phyloP scores from a whole-genome alignment of 2,329 filamentous ascomycete genomes.

The Xylaria sp. region DNA sequence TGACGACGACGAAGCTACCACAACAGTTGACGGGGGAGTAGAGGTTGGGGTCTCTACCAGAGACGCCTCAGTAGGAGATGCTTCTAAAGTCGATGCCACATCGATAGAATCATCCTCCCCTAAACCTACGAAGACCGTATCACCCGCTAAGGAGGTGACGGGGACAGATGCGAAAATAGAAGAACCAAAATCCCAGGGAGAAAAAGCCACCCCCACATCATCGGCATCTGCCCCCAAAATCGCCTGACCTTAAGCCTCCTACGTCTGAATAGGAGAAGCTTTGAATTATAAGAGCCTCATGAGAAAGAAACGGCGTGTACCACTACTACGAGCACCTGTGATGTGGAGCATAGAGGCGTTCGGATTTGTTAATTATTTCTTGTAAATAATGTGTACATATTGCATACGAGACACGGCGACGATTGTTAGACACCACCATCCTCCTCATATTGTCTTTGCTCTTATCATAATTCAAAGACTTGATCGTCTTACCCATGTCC shows the following conservation, averaged over 20 bases:
- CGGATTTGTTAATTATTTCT: conserved; percentile 8
- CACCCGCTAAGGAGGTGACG: conserved; percentile 20
- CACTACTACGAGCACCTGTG: conserved; percentile 21
- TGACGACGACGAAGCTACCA: conserved; percentile 68
- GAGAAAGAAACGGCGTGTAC: conserved; percentile 22
- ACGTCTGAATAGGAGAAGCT: conserved; percentile 17
- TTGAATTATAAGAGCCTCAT: neutral
- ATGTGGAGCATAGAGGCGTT: conserved; percentile 28
- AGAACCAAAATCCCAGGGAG: conserved; percentile 21
- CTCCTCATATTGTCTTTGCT: neutral
- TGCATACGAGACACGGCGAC: conserved; percentile 29
- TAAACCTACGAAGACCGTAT: conserved; percentile 22
- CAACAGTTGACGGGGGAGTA: conserved; percentile 41
- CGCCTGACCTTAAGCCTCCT: neutral
- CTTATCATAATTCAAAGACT: neutral
- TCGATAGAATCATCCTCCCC: conserved; percentile 36
- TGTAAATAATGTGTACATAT: conserved; percentile 38
- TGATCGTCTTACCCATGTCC: neutral
- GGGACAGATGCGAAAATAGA: conserved; percentile 28
- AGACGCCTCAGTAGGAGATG: conserved; percentile 30
- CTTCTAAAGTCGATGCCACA: conserved; percentile 39
- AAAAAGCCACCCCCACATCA: neutral
- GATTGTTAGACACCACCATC: conserved; percentile 5
- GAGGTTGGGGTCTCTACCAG: conserved; percentile 46
- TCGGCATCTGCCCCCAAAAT: conserved; percentile 7